Evolutionary conservation across 2,329 filamentous ascomycete species (phyloP).

Genomic region (Cercospora zeae-maydis): DNA sequence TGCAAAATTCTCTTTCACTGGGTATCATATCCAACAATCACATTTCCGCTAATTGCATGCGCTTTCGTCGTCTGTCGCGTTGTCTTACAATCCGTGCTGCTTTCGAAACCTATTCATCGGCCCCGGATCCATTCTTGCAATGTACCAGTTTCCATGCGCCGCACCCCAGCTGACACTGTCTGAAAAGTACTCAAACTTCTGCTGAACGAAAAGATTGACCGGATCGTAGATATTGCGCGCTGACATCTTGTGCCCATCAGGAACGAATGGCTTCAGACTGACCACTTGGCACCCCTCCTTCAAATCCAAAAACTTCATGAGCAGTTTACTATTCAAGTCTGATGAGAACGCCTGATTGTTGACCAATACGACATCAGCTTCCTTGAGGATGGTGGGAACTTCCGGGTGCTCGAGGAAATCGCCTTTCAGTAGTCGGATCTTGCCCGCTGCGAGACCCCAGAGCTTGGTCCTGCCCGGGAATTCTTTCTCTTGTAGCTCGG

Average conservation of each 20-base stretch:
- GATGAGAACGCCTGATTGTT: slow-evolving; percentile 97
- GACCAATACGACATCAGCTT: slow-evolving; percentile 91
- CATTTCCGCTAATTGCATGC: neutral
- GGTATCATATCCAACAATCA: neutral
- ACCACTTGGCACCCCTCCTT: slow-evolving; percentile 88
- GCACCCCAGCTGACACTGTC: slow-evolving; percentile 85
- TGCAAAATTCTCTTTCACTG: neutral
- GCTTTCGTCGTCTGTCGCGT: slow-evolving; percentile 1
- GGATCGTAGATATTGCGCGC: slow-evolving; percentile 73
- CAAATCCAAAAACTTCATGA: slow-evolving; percentile 87
- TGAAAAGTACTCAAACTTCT: slow-evolving; percentile 65
- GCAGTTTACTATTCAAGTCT: slow-evolving; percentile 76
- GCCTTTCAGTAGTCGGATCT: slow-evolving; percentile 74
- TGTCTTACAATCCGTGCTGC: slow-evolving; percentile 22
- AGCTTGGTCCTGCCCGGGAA: slow-evolving; percentile 80
- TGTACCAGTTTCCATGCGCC: slow-evolving; percentile 73
- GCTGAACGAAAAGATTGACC: slow-evolving; percentile 74
- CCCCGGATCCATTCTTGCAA: slow-evolving; percentile 71
- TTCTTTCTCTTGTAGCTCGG: slow-evolving; percentile 74
- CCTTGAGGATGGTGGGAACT: slow-evolving; percentile 70
- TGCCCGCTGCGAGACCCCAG: slow-evolving; percentile 80
- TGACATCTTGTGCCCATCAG: slow-evolving; percentile 71
- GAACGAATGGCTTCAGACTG: slow-evolving; percentile 86
- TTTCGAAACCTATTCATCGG: slow-evolving; percentile 51
- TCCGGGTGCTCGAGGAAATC: slow-evolving; percentile 73